Conservation (phyloP, 106 monocot genomes). For the Dactylorhiza incarnata region DNA sequence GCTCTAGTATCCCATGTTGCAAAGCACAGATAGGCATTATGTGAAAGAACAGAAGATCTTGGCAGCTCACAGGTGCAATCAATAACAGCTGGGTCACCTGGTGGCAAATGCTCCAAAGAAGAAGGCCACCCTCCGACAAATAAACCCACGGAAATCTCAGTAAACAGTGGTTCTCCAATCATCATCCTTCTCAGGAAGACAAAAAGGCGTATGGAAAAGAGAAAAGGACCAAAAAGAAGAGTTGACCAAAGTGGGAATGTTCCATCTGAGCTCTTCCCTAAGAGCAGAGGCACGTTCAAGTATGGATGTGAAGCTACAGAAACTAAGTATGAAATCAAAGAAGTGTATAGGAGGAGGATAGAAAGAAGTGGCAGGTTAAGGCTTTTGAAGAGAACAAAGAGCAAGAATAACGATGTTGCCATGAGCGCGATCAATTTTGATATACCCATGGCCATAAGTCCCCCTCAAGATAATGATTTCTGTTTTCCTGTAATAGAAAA, state of each 20-base stretch:
- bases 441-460: slow-evolving; percentile 36
- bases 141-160: slow-evolving; percentile 61
- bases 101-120: slow-evolving; percentile 52
- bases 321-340: slow-evolving; percentile 56
- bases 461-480: neutral
- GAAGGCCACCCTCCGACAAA: slow-evolving; percentile 93
- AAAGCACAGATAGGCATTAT: slow-evolving; percentile 65
- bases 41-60: slow-evolving; percentile 32
- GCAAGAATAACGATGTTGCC: slow-evolving; percentile 40
- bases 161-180: slow-evolving; percentile 58
- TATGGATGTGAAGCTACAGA: slow-evolving; percentile 70
- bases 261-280: slow-evolving; percentile 78
- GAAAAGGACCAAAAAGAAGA: slow-evolving; percentile 61
- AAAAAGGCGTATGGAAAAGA: slow-evolving; percentile 47
- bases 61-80: slow-evolving; percentile 99
- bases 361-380: slow-evolving; percentile 23
- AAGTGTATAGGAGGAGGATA: slow-evolving; percentile 45
- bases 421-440: slow-evolving; percentile 63
- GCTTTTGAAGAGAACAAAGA: slow-evolving; percentile 28
- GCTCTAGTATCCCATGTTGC: slow-evolving; percentile 92
- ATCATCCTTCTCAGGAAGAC: slow-evolving; percentile 55
- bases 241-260: slow-evolving; percentile 76
- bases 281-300: slow-evolving; percentile 66
- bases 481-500: neutral
- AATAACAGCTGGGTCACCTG: slow-evolving; percentile 71